Evolutionary conservation across 192 early-diverging fungal genomes (phyloP).

Genomic region (Backusella luteola): DNA sequence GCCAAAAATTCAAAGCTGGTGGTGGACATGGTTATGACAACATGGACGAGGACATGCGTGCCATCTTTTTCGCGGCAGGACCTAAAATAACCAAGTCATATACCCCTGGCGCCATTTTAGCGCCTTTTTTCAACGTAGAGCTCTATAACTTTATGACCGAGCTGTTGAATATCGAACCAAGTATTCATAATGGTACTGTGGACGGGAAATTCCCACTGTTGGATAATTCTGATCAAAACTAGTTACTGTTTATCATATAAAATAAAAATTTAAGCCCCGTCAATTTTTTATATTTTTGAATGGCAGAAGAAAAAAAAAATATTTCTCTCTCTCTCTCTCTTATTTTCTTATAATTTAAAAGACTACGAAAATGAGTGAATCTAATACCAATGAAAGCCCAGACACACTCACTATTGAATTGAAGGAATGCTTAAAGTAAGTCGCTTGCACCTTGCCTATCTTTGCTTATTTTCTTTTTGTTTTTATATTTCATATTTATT

Average conservation of each 20-base stretch:
- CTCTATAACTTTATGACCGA: slow-evolving; percentile 64
- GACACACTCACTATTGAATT: background rate
- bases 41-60: slow-evolving; percentile 73
- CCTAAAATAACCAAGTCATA: slow-evolving; percentile 36
- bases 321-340: background rate
- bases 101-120: slow-evolving; percentile 20
- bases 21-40: slow-evolving; percentile 89
- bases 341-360: background rate
- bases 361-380: background rate
- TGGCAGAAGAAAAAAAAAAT: background rate
- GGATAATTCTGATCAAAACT: background rate
- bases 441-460: no score
- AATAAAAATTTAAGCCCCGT: background rate
- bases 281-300: background rate
- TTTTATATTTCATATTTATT: background rate
- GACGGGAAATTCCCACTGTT: slow-evolving; percentile 9
- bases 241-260: background rate
- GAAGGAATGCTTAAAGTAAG: background rate
- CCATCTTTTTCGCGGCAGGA: slow-evolving; percentile 81
- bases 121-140: slow-evolving; percentile 69
- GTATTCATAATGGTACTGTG: slow-evolving; percentile 73
- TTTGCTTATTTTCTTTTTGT: background rate
- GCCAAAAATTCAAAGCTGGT: slow-evolving; percentile 19
- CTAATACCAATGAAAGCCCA: background rate
- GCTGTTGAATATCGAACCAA: slow-evolving; percentile 54